Conservation (phyloP, 495 filamentous ascomycete species). For the Jackrogersella minutella region DNA sequence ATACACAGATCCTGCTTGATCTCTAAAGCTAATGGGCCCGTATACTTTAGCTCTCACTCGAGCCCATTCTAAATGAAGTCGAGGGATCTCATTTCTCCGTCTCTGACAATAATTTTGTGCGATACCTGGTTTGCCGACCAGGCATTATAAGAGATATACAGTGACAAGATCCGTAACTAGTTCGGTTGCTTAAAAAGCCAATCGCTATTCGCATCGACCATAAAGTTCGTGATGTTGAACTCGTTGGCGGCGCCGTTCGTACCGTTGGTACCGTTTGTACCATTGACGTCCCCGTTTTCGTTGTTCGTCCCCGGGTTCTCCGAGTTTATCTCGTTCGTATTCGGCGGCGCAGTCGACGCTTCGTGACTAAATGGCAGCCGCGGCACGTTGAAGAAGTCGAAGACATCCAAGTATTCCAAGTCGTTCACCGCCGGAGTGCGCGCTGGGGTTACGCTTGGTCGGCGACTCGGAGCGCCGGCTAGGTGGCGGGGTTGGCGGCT, state of each 20-base stretch:
- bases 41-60: not conserved
- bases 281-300: not conserved
- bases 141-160: slow-evolving; percentile 11
- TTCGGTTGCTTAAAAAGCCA: slow-evolving; percentile 63
- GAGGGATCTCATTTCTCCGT: not conserved
- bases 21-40: no score
- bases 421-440: slow-evolving; percentile 79
- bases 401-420: slow-evolving; percentile 89
- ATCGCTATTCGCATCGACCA: slow-evolving; percentile 69
- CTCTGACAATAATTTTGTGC: not conserved
- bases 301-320: slow-evolving; percentile 25
- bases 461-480: slow-evolving; percentile 46
- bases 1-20: not conserved
- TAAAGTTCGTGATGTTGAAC: slow-evolving; percentile 72
- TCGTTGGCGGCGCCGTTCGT: slow-evolving; percentile 49
- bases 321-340: slow-evolving; percentile 33
- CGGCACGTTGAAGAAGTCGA: slow-evolving; percentile 92
- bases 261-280: slow-evolving; percentile 7
- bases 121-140: slow-evolving; percentile 7
- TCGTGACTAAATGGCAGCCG: slow-evolving; percentile 65
- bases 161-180: slow-evolving; percentile 7
- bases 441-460: slow-evolving; percentile 55
- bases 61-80: not conserved
- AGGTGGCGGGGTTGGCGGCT: slow-evolving; percentile 75
- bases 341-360: slow-evolving; percentile 39